Evolutionary conservation across 768 basidiomycete species (phyloP).

Genomic region (Daedaleopsis sinensis): DNA sequence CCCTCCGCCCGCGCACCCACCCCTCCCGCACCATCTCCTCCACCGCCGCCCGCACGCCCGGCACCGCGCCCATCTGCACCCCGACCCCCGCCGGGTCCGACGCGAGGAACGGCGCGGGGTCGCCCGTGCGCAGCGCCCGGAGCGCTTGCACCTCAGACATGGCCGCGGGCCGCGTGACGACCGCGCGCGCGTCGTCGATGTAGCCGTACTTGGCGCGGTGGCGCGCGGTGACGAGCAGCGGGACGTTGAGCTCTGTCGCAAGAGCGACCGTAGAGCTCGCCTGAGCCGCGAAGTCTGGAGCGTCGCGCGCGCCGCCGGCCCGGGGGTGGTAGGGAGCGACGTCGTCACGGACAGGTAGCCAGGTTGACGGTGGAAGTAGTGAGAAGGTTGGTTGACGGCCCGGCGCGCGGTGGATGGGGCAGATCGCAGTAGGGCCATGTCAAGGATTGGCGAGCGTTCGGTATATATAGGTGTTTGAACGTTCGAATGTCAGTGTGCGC

Average conservation of each 20-base stretch:
- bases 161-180: conserved; percentile 42
- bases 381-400: background rate
- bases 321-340: too few relatives aligned
- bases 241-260: conserved; percentile 44
- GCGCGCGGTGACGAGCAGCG: conserved; percentile 43
- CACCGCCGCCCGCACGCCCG: conserved; percentile 24
- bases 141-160: conserved; percentile 43
- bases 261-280: conserved; percentile 46
- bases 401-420: too few relatives aligned
- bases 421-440: background rate
- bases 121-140: conserved; percentile 38
- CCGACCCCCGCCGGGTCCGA: conserved; percentile 18
- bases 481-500: background rate
- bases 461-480: background rate
- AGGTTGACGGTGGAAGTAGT: too few relatives aligned
- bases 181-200: conserved; percentile 38
- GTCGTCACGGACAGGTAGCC: too few relatives aligned
- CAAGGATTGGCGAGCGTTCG: too few relatives aligned
- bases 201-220: conserved; percentile 42
- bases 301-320: too few relatives aligned
- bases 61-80: conserved; percentile 20
- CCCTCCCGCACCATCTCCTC: conserved; percentile 34
- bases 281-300: conserved; percentile 37
- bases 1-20: conserved; percentile 33
- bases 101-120: conserved; percentile 28